Percentiles rank a stretch among this genome's conserved stretches.
Evolutionary conservation across 305 asterid genomes (phyloP).

Genomic region (Fraxinus greggii): DNA sequence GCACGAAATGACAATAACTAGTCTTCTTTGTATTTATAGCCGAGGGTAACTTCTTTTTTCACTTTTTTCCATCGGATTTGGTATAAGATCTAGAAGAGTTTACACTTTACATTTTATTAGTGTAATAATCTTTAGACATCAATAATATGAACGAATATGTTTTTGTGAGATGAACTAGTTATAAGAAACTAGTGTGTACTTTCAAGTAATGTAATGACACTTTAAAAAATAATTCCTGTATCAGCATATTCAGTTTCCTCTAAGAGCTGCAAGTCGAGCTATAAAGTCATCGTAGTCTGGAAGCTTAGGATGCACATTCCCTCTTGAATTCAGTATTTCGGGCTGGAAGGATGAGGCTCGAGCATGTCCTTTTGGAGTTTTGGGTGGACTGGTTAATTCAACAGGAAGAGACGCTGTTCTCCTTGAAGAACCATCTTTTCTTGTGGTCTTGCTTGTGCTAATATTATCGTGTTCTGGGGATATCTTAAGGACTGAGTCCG

Average conservation of each 20-base stretch:
- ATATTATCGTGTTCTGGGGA: slow-evolving; percentile 20
- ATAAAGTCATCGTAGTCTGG: slow-evolving; percentile 80
- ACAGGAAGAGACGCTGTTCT: slow-evolving; percentile 53
- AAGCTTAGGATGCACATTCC: slow-evolving; percentile 70
- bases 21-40: background rate
- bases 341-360: slow-evolving; percentile 59
- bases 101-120: background rate
- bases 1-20: background rate
- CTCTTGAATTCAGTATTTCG: slow-evolving; percentile 31
- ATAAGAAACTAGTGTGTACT: background rate
- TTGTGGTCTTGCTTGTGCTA: slow-evolving; percentile 23
- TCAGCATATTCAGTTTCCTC: slow-evolving; percentile 28
- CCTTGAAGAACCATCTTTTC: slow-evolving; percentile 30
- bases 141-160: background rate
- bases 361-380: slow-evolving; percentile 34
- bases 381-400: slow-evolving; percentile 32
- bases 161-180: background rate
- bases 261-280: slow-evolving; percentile 59
- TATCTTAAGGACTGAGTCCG: slow-evolving; percentile 13
- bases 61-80: no score
- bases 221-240: background rate
- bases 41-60: background rate
- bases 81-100: background rate
- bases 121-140: background rate
- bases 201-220: background rate